A percentile compares a stretch with the other conserved stretches of the same genome.
These are phyloP conservation scores for Phytophthora cryptogea DNA, from an alignment of 352 stramenopile species.

Conservation along the genomic window DNA sequence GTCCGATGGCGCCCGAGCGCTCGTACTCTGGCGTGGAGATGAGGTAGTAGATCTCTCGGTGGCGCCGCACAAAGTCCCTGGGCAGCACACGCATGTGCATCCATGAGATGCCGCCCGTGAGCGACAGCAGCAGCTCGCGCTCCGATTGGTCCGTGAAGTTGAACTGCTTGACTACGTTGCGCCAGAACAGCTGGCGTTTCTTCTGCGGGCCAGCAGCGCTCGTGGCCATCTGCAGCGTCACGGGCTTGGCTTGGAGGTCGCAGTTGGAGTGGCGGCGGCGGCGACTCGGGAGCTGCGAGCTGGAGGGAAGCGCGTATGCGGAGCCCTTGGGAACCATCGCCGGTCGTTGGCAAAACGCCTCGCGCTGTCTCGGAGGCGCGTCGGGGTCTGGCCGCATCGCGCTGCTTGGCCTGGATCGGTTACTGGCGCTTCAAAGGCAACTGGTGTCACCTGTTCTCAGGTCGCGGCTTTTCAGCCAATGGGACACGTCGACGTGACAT, in stretches of 20 bases:
- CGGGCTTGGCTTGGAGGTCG: constrained; percentile 19
- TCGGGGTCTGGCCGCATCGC: not conserved
- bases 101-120: constrained; percentile 74
- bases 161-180: constrained; percentile 79
- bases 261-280: constrained; percentile 30
- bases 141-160: constrained; percentile 78
- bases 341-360: constrained; percentile 12
- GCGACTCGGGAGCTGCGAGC: not conserved
- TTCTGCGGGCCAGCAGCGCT: constrained; percentile 6
- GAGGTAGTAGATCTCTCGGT: constrained; percentile 82
- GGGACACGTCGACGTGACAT: constrained; percentile 1
- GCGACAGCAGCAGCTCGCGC: constrained; percentile 58
- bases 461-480: constrained; percentile 30
- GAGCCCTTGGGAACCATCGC: constrained; percentile 25
- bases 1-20: constrained; percentile 70
- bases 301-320: constrained; percentile 14
- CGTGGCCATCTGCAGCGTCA: constrained; percentile 18
- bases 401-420: constrained; percentile 4
- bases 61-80: constrained; percentile 58
- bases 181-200: constrained; percentile 74
- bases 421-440: constrained; percentile 14
- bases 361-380: constrained; percentile 3
- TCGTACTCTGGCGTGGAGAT: constrained; percentile 70
- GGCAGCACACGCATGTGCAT: constrained; percentile 58
- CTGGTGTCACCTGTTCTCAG: not conserved